Conservation (phyloP, 768 basidiomycete genomes). For the Suillus luteus region DNA sequence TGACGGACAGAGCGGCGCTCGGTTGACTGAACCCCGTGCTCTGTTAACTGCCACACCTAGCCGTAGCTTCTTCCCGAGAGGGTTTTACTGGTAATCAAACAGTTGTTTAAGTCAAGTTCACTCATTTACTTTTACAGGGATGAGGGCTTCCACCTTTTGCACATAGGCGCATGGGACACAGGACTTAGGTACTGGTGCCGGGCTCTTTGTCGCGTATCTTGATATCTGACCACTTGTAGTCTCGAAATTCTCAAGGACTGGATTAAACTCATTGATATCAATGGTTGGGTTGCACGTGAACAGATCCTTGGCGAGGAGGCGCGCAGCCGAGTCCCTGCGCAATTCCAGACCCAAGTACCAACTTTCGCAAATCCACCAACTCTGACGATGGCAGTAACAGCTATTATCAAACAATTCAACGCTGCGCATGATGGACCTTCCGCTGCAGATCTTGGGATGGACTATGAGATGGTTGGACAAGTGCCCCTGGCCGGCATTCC, state of each 20-base stretch:
- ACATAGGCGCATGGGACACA: constrained; percentile 93
- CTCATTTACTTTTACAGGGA: constrained; percentile 57
- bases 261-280: constrained; percentile 88
- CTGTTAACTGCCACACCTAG: constrained; percentile 93
- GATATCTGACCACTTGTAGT: constrained; percentile 39
- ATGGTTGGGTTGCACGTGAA: constrained; percentile 96
- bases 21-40: constrained; percentile 70
- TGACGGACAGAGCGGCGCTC: constrained; percentile 52
- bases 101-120: background rate
- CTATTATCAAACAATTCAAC: constrained; percentile 79
- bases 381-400: constrained; percentile 89
- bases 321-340: constrained; percentile 86
- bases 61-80: constrained; percentile 94
- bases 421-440: constrained; percentile 47
- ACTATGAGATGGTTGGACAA: constrained; percentile 56
- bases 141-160: constrained; percentile 93
- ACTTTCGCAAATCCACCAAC: constrained; percentile 96
- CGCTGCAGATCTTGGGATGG: constrained; percentile 67
- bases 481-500: constrained; percentile 41
- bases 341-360: constrained; percentile 94
- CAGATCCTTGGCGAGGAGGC: constrained; percentile 98
- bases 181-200: constrained; percentile 60
- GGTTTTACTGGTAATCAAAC: constrained; percentile 88
- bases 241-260: constrained; percentile 89
- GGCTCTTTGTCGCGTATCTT: background rate